phyloP scores from a whole-genome alignment of 2,329 filamentous ascomycete species.

The Cladophialophora yegresii region DNA sequence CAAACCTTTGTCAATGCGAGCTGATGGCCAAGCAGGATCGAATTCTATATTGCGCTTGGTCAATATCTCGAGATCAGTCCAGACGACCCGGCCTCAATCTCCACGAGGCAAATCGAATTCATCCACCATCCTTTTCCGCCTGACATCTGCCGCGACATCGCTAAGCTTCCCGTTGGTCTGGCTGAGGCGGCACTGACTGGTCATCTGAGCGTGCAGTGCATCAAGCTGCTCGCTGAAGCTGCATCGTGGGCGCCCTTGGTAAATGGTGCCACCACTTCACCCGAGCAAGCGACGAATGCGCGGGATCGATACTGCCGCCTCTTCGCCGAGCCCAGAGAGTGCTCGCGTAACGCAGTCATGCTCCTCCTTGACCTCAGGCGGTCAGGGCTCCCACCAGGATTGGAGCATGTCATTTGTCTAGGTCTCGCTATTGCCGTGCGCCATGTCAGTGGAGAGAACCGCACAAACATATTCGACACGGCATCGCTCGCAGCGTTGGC shows the following conservation, averaged over 20 bases:
- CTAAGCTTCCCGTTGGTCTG: constrained; percentile 23
- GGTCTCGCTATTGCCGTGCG: constrained; percentile 25
- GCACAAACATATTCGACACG: constrained; percentile 28
- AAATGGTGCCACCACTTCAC: background rate
- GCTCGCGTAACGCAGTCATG: constrained; percentile 20
- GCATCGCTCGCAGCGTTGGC: constrained; percentile 16
- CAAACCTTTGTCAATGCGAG: background rate
- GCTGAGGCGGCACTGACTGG: constrained; percentile 28
- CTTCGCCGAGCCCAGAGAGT: constrained; percentile 28
- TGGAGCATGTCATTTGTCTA: constrained; percentile 25
- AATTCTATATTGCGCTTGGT: constrained; percentile 27
- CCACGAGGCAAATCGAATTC: constrained; percentile 19
- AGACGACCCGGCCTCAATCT: constrained; percentile 21
- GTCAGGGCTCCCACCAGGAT: constrained; percentile 14
- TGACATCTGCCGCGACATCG: constrained; percentile 21
- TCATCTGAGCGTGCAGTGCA: constrained; percentile 27
- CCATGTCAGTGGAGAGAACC: constrained; percentile 29
- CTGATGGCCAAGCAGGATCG: constrained; percentile 17
- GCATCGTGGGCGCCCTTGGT: constrained; percentile 22
- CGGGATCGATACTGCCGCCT: constrained; percentile 22
- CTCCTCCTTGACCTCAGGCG: constrained; percentile 24
- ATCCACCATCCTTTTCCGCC: constrained; percentile 27
- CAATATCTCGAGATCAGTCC: constrained; percentile 25
- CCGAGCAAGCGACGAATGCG: constrained; percentile 1
- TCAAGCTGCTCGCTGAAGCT: constrained; percentile 23